A percentile compares a stretch with the other conserved stretches of the same genome.
Evolutionary conservation across 2,329 filamentous ascomycete species (phyloP).

Genomic region (Setomelanomma holmii): DNA sequence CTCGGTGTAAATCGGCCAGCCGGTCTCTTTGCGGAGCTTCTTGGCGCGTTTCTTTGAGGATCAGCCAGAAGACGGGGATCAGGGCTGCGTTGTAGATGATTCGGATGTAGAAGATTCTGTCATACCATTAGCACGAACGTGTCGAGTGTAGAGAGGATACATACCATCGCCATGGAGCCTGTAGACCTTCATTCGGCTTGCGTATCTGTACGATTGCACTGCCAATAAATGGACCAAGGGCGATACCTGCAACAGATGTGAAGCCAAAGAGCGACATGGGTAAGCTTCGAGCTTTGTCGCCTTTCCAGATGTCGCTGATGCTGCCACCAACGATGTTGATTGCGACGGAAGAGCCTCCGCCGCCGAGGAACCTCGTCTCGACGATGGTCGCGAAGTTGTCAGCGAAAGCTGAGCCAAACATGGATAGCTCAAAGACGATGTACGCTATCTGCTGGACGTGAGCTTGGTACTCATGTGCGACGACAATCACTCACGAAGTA

Average conservation of each 20-base stretch:
- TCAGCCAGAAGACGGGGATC: slow-evolving; percentile 52
- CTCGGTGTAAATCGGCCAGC: slow-evolving; percentile 36
- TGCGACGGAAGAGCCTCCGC: slow-evolving; percentile 52
- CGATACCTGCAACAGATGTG: slow-evolving; percentile 54
- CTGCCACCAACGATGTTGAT: slow-evolving; percentile 49
- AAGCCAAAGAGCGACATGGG: slow-evolving; percentile 56
- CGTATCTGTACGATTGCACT: slow-evolving; percentile 49
- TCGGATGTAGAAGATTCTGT: slow-evolving; percentile 55
- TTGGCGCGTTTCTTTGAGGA: slow-evolving; percentile 53
- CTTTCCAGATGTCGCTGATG: slow-evolving; percentile 46
- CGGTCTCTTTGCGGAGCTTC: slow-evolving; percentile 49
- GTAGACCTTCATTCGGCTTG: slow-evolving; percentile 28
- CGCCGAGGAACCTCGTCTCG: slow-evolving; percentile 54
- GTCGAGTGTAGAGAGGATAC: neutral
- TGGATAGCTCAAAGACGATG: slow-evolving; percentile 50
- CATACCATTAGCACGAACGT: neutral
- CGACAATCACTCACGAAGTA: slow-evolving; percentile 43
- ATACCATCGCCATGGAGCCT: slow-evolving; percentile 49
- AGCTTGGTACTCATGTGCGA: neutral
- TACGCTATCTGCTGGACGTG: slow-evolving; percentile 44
- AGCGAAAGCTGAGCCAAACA: slow-evolving; percentile 53
- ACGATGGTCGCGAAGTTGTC: slow-evolving; percentile 55
- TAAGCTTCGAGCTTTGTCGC: slow-evolving; percentile 50
- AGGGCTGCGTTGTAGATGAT: slow-evolving; percentile 53
- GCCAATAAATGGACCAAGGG: slow-evolving; percentile 53